Evolutionary conservation across 2,329 filamentous ascomycete species (phyloP), one percentile per base, ranked within the genome.

Genomic region (Zymoseptoria ardabiliae): DNA sequence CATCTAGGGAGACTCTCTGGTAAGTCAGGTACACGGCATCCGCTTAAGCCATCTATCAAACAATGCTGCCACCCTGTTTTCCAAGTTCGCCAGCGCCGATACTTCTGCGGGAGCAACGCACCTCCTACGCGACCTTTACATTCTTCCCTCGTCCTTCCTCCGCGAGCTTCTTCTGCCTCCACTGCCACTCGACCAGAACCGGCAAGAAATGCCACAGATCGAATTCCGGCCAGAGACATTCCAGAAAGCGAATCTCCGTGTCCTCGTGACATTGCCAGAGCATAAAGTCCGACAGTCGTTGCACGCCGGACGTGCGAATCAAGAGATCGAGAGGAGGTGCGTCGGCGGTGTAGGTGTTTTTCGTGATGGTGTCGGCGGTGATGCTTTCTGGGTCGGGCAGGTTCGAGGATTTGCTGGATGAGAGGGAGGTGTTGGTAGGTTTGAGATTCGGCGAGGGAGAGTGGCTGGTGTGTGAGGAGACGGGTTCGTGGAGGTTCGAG

Each of bases 181-280:
- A 84, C 67, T 88, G 85, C 93, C 94, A 99, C 73, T 96, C 91
- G 54, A 97, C 80, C 57, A 99, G 77, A 21, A 99, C 92, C 8
- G 93, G 94, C 19, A 99, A 75, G 74, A 97, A 97, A 60, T 92
- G 84, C 86, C 91, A 93, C 4, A 99, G 81, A 71, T 96, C 91
- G 68, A 99, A 97, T 63, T 97, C 91, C 1, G 94, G 94, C 94
- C 94, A 99, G 63, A 96, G 80, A 65, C 90, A 94, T 68, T 96
- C 84, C 58, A 97, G 77, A 72, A 97, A 99, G 61, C 95, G 90
- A 64, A 99, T 88, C 61, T 96, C 89, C 0, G 94, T 97, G 64
- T 93, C 82, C 71, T 96, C 85, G 71, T 97, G 92, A 69, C 90
- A 94, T 75, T 99, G 94, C 94, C 94, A 99, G 35, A 99, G 85